Percentiles rank a stretch among this genome's conserved stretches.
Conservation (phyloP, 164 flowering plant genomes). For the Aristolochia californica region DNA sequence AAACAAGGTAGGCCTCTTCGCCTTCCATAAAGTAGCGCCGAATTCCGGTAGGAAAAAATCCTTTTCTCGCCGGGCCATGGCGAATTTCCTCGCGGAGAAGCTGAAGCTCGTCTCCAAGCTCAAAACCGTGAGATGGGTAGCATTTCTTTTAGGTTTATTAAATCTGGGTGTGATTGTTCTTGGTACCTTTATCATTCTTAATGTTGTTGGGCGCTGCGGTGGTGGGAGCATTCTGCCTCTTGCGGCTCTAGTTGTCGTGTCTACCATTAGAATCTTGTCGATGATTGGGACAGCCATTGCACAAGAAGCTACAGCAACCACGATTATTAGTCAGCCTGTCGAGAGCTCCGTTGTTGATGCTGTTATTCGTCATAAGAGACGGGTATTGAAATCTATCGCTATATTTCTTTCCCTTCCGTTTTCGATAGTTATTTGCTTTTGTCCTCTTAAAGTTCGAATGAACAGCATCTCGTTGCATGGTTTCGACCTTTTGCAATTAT, state of each 20-base stretch:
- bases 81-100: conserved; percentile 1
- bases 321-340: conserved; percentile 24
- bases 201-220: background rate
- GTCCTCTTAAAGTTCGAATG: background rate
- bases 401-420: background rate
- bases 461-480: no score
- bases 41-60: background rate
- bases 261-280: background rate
- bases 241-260: background rate
- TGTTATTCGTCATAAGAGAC: conserved; percentile 43
- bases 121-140: conserved; percentile 1
- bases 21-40: no score
- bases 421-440: background rate
- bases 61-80: background rate
- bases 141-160: background rate
- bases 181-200: no score
- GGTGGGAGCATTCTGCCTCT: background rate
- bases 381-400: conserved; percentile 27
- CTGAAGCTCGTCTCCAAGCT: background rate
- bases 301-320: conserved; percentile 47
- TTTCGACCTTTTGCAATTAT: no score
- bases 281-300: conserved; percentile 29
- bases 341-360: conserved; percentile 22
- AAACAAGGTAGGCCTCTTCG: no score
- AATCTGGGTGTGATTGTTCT: background rate